Conservation (phyloP, 371 early-diverging fungal species). For the Apophysomyces trapeziformis region DNA sequence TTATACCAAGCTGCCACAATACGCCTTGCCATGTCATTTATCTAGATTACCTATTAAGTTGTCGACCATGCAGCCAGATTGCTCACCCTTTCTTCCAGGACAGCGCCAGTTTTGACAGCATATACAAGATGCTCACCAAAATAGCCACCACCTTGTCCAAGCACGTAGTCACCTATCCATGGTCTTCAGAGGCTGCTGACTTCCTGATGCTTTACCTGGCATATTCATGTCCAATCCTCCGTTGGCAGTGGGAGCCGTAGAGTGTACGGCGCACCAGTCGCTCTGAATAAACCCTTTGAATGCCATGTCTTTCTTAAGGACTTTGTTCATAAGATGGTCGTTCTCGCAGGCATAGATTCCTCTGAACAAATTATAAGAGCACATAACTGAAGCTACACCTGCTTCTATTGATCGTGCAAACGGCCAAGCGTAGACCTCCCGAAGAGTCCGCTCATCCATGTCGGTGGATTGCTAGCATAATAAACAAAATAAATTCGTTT, state of each 20-base stretch:
- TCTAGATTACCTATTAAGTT: neutral
- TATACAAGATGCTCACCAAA: constrained; percentile 42
- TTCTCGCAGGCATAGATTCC: constrained; percentile 47
- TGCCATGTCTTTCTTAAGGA: constrained; percentile 44
- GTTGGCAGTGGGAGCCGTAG: constrained; percentile 28
- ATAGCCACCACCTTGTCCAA: constrained; percentile 24
- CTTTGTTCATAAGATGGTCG: constrained; percentile 30
- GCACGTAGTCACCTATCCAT: constrained; percentile 30
- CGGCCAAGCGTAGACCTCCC: constrained; percentile 51
- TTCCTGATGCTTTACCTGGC: constrained; percentile 38
- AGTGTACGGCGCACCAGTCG: constrained; percentile 24
- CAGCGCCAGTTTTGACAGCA: constrained; percentile 31
- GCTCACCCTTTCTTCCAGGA: constrained; percentile 38
- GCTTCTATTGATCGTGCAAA: constrained; percentile 49
- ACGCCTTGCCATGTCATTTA: constrained; percentile 63
- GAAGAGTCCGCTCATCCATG: constrained; percentile 46
- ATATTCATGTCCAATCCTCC: constrained; percentile 57
- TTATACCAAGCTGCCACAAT: constrained; percentile 61
- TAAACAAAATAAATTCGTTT: too few species aligned
- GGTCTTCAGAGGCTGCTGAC: constrained; percentile 25
- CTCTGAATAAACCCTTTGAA: constrained; percentile 34
- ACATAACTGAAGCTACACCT: constrained; percentile 46
- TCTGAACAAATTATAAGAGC: constrained; percentile 45
- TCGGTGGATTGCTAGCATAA: constrained; percentile 22
- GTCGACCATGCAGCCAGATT: neutral